Percentiles rank a stretch among this genome's conserved stretches.
phyloP scores from a whole-genome alignment of 2,329 filamentous ascomycete species.

The Aspergillus ustus region DNA sequence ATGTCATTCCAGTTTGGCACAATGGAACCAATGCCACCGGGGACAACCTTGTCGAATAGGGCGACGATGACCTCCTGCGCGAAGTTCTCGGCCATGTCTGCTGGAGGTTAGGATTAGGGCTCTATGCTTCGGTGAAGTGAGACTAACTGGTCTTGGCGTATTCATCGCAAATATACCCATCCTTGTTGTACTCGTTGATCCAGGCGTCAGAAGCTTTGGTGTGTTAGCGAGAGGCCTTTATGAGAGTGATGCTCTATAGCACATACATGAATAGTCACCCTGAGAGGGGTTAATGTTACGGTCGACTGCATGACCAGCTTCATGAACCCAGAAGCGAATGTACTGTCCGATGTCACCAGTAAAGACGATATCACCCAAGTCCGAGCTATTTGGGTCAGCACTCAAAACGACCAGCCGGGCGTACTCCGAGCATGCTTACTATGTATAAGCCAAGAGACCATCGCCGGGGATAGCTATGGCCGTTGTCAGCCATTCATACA shows the following conservation, averaged over 20 bases:
- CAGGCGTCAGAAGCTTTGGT: not conserved
- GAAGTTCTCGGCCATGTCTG: slow-evolving; percentile 4
- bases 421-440: not conserved
- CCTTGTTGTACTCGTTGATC: not conserved
- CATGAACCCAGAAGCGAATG: slow-evolving; percentile 4
- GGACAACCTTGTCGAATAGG: not conserved
- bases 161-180: slow-evolving; percentile 2
- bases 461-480: not conserved
- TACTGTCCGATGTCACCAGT: not conserved
- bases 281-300: not conserved
- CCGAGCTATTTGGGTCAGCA: not conserved
- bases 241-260: not conserved
- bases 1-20: slow-evolving; percentile 2
- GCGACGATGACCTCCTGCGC: slow-evolving; percentile 4
- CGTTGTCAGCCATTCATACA: not conserved
- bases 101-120: not conserved
- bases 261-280: slow-evolving; percentile 3
- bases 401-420: not conserved
- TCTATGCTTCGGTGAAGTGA: not conserved
- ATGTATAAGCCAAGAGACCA: not conserved
- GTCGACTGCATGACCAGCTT: not conserved
- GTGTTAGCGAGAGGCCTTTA: not conserved
- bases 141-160: not conserved
- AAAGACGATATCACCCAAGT: slow-evolving; percentile 3
- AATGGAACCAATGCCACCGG: not conserved